Evolutionary conservation across 176 grass and related monocot genomes (phyloP).

Genomic region (Avena eriantha): DNA sequence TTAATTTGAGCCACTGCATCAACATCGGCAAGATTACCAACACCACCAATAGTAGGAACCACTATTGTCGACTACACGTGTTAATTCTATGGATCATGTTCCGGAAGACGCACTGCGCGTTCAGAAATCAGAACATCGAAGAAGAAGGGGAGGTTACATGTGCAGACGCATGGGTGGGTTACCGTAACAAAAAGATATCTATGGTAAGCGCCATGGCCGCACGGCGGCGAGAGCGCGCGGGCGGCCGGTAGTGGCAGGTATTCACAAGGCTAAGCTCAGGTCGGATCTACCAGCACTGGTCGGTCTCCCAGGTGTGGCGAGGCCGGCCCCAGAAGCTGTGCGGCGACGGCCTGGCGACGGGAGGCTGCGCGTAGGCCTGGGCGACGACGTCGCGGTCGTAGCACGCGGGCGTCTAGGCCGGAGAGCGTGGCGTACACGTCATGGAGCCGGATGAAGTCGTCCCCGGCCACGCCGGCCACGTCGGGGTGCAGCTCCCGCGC

Average conservation of each 20-base stretch:
- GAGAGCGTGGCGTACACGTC: conserved; percentile 67
- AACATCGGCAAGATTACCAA: too few relatives aligned
- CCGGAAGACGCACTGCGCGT: background rate
- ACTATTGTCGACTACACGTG: background rate
- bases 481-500: conserved; percentile 64
- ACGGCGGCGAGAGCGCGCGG: background rate
- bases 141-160: background rate
- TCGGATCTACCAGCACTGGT: conserved; percentile 69
- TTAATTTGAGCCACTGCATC: too few relatives aligned
- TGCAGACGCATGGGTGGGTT: conserved; percentile 31
- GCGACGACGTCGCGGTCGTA: conserved; percentile 48
- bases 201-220: conserved; percentile 52
- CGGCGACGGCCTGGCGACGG: background rate
- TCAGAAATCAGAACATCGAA: background rate
- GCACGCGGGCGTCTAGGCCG: conserved; percentile 55
- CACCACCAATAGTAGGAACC: too few relatives aligned
- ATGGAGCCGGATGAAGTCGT: conserved; percentile 54
- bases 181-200: conserved; percentile 33
- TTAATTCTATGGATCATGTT: background rate
- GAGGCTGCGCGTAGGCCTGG: background rate
- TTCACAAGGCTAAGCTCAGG: background rate
- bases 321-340: background rate
- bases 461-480: conserved; percentile 39
- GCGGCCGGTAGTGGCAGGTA: background rate
- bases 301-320: conserved; percentile 64